Conservation (phyloP, 805 yeast genomes). For the Teunomyces barrocoloradensis region DNA sequence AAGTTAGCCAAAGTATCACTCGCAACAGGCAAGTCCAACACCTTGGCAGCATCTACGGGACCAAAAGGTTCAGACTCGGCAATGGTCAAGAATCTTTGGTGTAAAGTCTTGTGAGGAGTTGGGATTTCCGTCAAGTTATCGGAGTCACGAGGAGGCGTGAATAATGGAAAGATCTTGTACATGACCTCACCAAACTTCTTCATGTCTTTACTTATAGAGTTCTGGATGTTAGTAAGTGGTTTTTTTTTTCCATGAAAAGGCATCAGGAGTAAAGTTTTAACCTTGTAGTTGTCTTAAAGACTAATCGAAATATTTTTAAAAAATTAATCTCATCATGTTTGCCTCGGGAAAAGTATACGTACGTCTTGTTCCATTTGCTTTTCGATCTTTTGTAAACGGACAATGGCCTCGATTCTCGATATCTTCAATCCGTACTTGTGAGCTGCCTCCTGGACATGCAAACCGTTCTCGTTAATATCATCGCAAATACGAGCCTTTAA, state of each 20-base stretch:
- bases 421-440: slow-evolving; percentile 75
- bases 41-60: slow-evolving; percentile 89
- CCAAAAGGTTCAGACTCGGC: slow-evolving; percentile 96
- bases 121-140: slow-evolving; percentile 95
- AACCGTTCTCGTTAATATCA: slow-evolving; percentile 51
- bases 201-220: slow-evolving; percentile 43
- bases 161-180: slow-evolving; percentile 81
- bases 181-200: slow-evolving; percentile 56
- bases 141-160: slow-evolving; percentile 37
- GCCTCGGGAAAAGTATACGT: slow-evolving; percentile 35
- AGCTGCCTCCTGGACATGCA: slow-evolving; percentile 71
- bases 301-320: slow-evolving; percentile 55
- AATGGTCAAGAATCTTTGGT: slow-evolving; percentile 80
- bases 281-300: slow-evolving; percentile 71
- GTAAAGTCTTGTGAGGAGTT: slow-evolving; percentile 75
- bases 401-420: slow-evolving; percentile 86
- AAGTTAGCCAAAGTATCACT: slow-evolving; percentile 69
- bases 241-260: not conserved
- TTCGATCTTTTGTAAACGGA: slow-evolving; percentile 66
- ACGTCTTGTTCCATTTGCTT: slow-evolving; percentile 57
- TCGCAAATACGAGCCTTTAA: slow-evolving; percentile 60
- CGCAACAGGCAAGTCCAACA: slow-evolving; percentile 86
- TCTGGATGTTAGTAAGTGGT: slow-evolving; percentile 12
- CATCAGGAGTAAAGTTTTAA: slow-evolving; percentile 37
- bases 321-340: slow-evolving; percentile 45